These are phyloP conservation scores for Talaromyces sp. DNA, from an alignment of 2,329 filamentous ascomycete genomes.

Conservation along the genomic window DNA sequence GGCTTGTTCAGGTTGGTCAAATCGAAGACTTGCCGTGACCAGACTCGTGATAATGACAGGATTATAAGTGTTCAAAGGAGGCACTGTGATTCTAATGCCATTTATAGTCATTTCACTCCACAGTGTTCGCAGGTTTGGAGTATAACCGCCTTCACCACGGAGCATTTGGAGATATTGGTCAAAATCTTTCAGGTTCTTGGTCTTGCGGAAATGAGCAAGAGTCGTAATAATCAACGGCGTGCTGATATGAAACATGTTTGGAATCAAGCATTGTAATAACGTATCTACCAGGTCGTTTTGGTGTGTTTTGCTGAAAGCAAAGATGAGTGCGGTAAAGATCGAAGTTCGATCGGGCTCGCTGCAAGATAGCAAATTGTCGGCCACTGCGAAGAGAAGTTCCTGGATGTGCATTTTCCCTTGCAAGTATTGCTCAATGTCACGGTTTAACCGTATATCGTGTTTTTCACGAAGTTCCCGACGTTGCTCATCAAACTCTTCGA, in stretches of 20 bases:
- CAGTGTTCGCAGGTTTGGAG: slow-evolving; percentile 26
- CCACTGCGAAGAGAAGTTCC: slow-evolving; percentile 30
- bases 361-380: slow-evolving; percentile 30
- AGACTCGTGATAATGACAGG: slow-evolving; percentile 30
- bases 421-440: slow-evolving; percentile 25
- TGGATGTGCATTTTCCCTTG: slow-evolving; percentile 27
- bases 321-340: slow-evolving; percentile 29
- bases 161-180: slow-evolving; percentile 35
- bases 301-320: slow-evolving; percentile 31
- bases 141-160: slow-evolving; percentile 26
- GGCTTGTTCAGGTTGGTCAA: slow-evolving; percentile 36
- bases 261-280: slow-evolving; percentile 32
- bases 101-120: slow-evolving; percentile 27
- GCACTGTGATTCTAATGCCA: slow-evolving; percentile 31
- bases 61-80: slow-evolving; percentile 29
- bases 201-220: slow-evolving; percentile 33
- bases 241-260: slow-evolving; percentile 31
- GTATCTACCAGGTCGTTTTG: slow-evolving; percentile 37
- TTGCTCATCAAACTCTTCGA: slow-evolving; percentile 16
- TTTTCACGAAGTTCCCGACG: slow-evolving; percentile 15
- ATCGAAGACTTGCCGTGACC: slow-evolving; percentile 33
- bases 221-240: slow-evolving; percentile 32
- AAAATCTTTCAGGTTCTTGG: slow-evolving; percentile 36
- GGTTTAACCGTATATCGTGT: slow-evolving; percentile 25
- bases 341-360: slow-evolving; percentile 32